These are phyloP conservation scores for Heritiera fomes DNA, from an alignment of 345 rosid genomes.

Conservation along the genomic window DNA sequence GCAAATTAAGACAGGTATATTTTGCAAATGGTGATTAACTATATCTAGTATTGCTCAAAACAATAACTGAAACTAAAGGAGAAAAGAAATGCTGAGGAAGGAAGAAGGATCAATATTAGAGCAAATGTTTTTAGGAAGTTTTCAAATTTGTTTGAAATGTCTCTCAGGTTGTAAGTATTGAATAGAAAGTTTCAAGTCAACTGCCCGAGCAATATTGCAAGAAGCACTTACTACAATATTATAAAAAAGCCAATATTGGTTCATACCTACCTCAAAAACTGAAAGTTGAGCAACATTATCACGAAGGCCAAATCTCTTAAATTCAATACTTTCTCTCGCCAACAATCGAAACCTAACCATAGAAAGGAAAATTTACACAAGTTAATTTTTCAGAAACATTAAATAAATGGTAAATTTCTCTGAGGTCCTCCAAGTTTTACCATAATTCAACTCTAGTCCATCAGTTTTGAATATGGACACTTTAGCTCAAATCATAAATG, in stretches of 20 bases:
- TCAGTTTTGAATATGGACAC: no score
- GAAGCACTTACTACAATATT: not conserved
- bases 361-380: not conserved
- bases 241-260: not conserved
- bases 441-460: no score
- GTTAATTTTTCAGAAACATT: not conserved
- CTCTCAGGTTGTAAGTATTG: not conserved
- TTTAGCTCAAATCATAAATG: no score
- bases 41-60: not conserved
- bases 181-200: not conserved
- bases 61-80: not conserved
- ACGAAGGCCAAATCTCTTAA: slow-evolving; percentile 59
- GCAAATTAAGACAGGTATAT: not conserved
- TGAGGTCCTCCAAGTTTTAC: no score
- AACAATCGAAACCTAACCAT: slow-evolving; percentile 57
- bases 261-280: slow-evolving; percentile 64
- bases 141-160: not conserved
- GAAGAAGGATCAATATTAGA: not conserved
- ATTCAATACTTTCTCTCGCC: slow-evolving; percentile 66
- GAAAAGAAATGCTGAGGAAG: not conserved
- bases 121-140: not conserved
- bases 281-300: slow-evolving; percentile 83
- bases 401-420: not conserved
- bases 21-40: not conserved
- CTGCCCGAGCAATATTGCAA: not conserved